Base-by-base conservation (phyloP, 441 rosid genomes). In the Mallotus japonicus region DNA sequence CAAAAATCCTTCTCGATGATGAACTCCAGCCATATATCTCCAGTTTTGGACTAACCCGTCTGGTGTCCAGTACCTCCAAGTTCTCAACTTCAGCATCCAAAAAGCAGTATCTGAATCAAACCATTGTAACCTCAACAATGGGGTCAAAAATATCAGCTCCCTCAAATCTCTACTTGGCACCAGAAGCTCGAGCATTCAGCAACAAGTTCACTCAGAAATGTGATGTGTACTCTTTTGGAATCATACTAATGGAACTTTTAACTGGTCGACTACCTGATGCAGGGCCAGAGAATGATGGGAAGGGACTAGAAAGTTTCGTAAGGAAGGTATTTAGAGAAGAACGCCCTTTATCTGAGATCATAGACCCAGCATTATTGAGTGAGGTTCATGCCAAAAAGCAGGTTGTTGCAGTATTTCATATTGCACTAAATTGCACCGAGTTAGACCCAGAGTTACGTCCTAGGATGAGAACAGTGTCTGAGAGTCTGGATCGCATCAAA, bases 391-490 rank as follows among this genome's bases (percentile, higher is more conserved):
- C 84, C 0, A 91, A 85, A 82, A 90, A 87, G 55, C 93, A 94
- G 73, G 91, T 92, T 3, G 14, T 83, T 47, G 77, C 88, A 8
- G 84, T 87, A 7, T 86, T 94, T 72, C 91, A 92, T 70, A 77
- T 90, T 17, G 95, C 98, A 3, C 85, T 94, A 22, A 92, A 86
- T 69, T 94, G 98, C 84, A 88, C 97, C 0, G 97, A 92, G 56
- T 79, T 81, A 42, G 92, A 92, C 73, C 97, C 96, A 0, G 96
- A 94, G 80, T 13, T 89, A 65, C 97, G 98, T 40, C 98, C 98
- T 0, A 78, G 86, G 85, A 94, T 92, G 95, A 92, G 85, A 87
- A 81, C 69, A 0, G 95, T 94, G 71, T 92, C 88, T 4, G 98
- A 94, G 72, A 82, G 72, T 81, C 91, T 94, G 0, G 91, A 92